A percentile compares a stretch with the other conserved stretches of the same genome.
phyloP scores from a whole-genome alignment of 306 rosid genomes.

The Crataegus laevigata region DNA sequence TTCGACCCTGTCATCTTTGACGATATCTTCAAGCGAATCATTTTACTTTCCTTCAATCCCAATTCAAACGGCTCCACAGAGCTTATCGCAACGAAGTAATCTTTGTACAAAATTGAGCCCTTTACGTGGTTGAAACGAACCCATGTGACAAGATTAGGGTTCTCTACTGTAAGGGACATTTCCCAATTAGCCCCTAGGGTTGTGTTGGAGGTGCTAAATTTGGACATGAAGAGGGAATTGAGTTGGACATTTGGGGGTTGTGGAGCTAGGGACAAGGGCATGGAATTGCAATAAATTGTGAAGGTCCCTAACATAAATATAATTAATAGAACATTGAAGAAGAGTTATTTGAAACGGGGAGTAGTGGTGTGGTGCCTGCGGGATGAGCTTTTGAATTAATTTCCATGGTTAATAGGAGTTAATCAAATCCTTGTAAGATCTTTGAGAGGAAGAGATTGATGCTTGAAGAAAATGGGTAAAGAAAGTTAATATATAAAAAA shows the following conservation, averaged over 20 bases:
- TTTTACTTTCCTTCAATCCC: background rate
- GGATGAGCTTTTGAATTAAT: background rate
- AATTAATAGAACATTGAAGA: background rate
- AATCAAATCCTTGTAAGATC: too few relatives aligned
- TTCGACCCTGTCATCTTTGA: background rate
- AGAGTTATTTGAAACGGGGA: background rate
- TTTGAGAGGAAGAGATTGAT: background rate
- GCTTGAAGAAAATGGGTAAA: background rate
- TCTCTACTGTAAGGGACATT: background rate
- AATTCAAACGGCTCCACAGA: background rate
- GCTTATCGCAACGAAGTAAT: background rate
- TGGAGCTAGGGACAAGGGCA: background rate
- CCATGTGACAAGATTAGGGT: background rate
- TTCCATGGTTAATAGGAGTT: background rate
- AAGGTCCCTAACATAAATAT: background rate
- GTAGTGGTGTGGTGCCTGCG: background rate
- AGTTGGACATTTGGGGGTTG: background rate
- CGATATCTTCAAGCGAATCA: background rate
- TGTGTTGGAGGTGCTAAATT: background rate
- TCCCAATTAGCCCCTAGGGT: background rate
- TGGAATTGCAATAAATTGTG: background rate
- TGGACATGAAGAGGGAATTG: background rate
- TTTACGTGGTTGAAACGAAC: background rate
- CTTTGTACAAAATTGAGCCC: background rate
- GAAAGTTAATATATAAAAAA: background rate